Conservation (phyloP, 192 early-diverging fungal genomes). For the Cetraspora pellucida region DNA sequence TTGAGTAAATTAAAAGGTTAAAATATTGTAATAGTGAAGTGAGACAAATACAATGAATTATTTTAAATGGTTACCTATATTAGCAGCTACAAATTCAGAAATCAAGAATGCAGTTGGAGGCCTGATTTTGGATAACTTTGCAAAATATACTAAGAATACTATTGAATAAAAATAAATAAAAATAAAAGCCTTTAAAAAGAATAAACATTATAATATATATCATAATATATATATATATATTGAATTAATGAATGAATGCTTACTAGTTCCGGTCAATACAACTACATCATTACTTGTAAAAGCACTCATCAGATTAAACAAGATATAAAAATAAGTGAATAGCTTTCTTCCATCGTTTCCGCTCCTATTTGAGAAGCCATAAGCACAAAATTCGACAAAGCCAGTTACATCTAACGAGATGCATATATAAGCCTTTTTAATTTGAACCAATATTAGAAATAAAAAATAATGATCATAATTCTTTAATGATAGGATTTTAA, state of each 20-base stretch:
- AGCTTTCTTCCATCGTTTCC: conserved; percentile 59
- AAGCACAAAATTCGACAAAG: conserved; percentile 73
- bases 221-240: background rate
- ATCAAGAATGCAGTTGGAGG: conserved; percentile 69
- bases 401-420: conserved; percentile 84
- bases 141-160: conserved; percentile 77
- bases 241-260: background rate
- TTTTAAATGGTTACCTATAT: conserved; percentile 55
- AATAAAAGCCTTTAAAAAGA: conserved; percentile 3
- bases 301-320: conserved; percentile 72
- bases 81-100: conserved; percentile 75
- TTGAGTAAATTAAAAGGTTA: background rate
- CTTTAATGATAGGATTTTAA: background rate
- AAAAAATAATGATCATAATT: background rate
- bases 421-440: conserved; percentile 73
- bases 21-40: background rate
- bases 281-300: conserved; percentile 86
- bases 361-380: conserved; percentile 70
- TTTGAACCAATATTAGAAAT: background rate
- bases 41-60: background rate
- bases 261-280: conserved; percentile 60
- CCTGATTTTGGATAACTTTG: conserved; percentile 61
- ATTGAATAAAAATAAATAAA: too few relatives aligned
- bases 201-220: background rate
- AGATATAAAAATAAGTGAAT: conserved; percentile 69